Evolutionary conservation across 345 rosid genomes (phyloP).

Genomic region (Carallia brachiata): DNA sequence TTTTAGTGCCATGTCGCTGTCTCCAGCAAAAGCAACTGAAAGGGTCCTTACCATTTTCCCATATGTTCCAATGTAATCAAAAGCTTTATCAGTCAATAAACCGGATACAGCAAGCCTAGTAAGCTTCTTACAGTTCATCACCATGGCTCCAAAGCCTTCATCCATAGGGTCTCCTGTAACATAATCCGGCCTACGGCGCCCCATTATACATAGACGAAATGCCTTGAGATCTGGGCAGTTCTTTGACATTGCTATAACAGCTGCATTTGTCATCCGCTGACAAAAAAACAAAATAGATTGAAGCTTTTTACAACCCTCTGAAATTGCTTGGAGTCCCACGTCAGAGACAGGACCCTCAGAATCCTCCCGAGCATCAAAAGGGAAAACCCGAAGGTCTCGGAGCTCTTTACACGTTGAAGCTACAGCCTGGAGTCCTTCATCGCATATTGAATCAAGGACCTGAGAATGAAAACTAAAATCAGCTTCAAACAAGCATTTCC

Average conservation of each 20-base stretch:
- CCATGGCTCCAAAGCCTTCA: constrained; percentile 90
- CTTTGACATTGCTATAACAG: constrained; percentile 72
- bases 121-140: constrained; percentile 80
- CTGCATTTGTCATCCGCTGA: constrained; percentile 83
- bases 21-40: constrained; percentile 91
- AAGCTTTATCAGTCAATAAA: constrained; percentile 74
- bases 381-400: constrained; percentile 84
- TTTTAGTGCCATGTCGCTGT: constrained; percentile 69
- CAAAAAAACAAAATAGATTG: constrained; percentile 78
- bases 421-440: constrained; percentile 81
- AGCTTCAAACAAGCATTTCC: constrained; percentile 18
- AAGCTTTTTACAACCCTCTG: constrained; percentile 77
- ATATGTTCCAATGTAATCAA: constrained; percentile 63
- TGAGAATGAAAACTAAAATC: constrained; percentile 33
- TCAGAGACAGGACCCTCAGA: constrained; percentile 71
- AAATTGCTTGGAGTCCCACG: constrained; percentile 74
- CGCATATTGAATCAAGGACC: constrained; percentile 85
- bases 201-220: constrained; percentile 90
- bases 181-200: constrained; percentile 65
- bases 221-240: constrained; percentile 82
- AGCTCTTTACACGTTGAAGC: constrained; percentile 75
- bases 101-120: constrained; percentile 78
- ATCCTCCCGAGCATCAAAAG: constrained; percentile 64
- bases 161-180: constrained; percentile 80
- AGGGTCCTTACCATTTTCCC: constrained; percentile 70